These are phyloP conservation scores for Fusarium continuum DNA, from an alignment of 2,329 filamentous ascomycete species.

Conservation along the genomic window DNA sequence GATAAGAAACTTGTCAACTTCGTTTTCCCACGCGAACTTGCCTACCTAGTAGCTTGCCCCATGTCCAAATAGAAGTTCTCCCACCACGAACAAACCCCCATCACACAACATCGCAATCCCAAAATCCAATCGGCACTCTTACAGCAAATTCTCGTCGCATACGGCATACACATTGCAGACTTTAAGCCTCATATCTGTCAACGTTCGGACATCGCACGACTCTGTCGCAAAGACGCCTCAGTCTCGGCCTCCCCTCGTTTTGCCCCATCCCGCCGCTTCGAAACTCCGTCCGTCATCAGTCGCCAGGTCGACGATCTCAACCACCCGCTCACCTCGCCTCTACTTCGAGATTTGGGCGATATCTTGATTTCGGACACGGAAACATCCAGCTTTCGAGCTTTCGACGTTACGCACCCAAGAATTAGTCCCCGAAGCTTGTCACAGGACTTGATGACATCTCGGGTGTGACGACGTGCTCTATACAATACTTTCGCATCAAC, in stretches of 20 bases:
- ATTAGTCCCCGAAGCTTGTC: slow-evolving; percentile 3
- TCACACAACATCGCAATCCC: slow-evolving; percentile 37
- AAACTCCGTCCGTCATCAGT: slow-evolving; percentile 24
- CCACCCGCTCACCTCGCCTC: slow-evolving; percentile 4
- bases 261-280: slow-evolving; percentile 19
- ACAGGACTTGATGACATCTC: slow-evolving; percentile 36
- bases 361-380: neutral
- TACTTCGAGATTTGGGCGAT: neutral
- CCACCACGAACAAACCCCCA: slow-evolving; percentile 38
- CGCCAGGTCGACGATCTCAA: slow-evolving; percentile 14
- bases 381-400: neutral
- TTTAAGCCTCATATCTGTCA: neutral
- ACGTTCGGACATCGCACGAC: slow-evolving; percentile 4
- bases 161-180: neutral
- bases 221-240: slow-evolving; percentile 6
- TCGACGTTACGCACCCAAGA: slow-evolving; percentile 3
- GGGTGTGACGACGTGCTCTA: slow-evolving; percentile 23
- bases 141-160: neutral
- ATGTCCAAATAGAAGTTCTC: slow-evolving; percentile 25
- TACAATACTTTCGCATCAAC: slow-evolving; percentile 18
- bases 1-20: slow-evolving; percentile 45
- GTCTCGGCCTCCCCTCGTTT: slow-evolving; percentile 31
- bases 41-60: slow-evolving; percentile 26
- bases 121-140: slow-evolving; percentile 15
- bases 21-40: slow-evolving; percentile 20